Evolutionary conservation across 139 green algal species (phyloP).

Genomic region (Spirogloea muscicola): DNA sequence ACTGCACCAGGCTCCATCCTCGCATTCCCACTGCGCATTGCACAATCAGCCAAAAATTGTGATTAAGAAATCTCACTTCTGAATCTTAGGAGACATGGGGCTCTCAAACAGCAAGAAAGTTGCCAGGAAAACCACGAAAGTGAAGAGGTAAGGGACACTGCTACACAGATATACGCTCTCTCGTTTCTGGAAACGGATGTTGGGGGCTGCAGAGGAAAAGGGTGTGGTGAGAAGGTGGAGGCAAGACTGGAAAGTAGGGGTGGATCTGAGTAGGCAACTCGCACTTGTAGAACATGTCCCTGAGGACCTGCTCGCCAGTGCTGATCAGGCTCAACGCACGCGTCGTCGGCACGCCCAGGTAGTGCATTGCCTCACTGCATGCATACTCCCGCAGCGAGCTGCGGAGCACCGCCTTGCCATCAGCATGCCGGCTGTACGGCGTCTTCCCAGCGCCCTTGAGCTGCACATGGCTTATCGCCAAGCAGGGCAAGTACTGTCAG

Average conservation of each 20-base stretch:
- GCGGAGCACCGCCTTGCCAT: conserved; percentile 74
- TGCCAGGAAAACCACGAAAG: too few species aligned
- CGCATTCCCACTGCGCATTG: conserved; percentile 51
- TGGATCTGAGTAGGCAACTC: not conserved
- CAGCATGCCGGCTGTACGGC: conserved; percentile 74
- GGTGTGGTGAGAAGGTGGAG: not conserved
- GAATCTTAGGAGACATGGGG: too few species aligned
- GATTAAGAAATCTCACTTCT: too few species aligned
- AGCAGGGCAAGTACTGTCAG: conserved; percentile 69
- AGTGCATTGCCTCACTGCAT: conserved; percentile 78
- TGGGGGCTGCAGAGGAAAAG: not conserved
- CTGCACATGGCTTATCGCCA: conserved; percentile 90
- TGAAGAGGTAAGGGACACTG: too few species aligned
- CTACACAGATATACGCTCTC: too few species aligned
- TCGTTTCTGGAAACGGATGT: too few species aligned
- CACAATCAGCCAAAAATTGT: too few species aligned
- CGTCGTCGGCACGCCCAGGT: conserved; percentile 79
- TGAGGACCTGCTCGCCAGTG: conserved; percentile 72
- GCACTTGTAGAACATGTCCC: conserved; percentile 79
- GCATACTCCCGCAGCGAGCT: conserved; percentile 83
- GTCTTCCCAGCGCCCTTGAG: conserved; percentile 92
- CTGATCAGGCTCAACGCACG: conserved; percentile 76
- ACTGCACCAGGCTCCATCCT: conserved; percentile 69
- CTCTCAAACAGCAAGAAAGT: too few species aligned
- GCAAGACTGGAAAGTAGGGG: not conserved